Evolutionary conservation across 768 basidiomycete genomes (phyloP).

Genomic region (Tephrocybe sp.): DNA sequence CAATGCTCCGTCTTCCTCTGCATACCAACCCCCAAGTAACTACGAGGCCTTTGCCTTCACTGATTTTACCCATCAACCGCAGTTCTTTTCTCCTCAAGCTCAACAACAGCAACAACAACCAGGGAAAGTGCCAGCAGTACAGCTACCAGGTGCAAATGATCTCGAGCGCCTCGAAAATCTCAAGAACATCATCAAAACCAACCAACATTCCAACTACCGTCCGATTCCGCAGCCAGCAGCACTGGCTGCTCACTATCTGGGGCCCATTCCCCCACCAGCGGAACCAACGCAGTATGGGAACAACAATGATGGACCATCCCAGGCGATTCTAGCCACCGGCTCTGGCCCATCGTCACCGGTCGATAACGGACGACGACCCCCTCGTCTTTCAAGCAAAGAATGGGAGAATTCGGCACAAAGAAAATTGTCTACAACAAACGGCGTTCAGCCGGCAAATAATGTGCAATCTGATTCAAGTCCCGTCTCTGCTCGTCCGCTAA

Average conservation of each 20-base stretch:
- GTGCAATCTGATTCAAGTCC: constrained; percentile 26
- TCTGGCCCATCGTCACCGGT: constrained; percentile 21
- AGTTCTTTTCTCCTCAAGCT: background rate
- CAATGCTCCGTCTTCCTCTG: constrained; percentile 24
- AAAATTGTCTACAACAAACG: constrained; percentile 20
- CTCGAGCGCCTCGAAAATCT: constrained; percentile 75
- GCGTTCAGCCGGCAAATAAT: constrained; percentile 29
- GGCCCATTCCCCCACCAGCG: constrained; percentile 35
- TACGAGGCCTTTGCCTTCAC: constrained; percentile 37
- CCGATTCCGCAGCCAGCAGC: constrained; percentile 64
- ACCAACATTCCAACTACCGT: constrained; percentile 72
- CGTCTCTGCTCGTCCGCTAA: constrained; percentile 14
- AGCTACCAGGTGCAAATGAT: constrained; percentile 55
- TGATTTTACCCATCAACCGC: constrained; percentile 1
- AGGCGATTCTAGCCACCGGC: constrained; percentile 29
- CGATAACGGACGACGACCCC: constrained; percentile 23
- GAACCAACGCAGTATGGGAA: constrained; percentile 21
- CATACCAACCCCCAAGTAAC: constrained; percentile 34
- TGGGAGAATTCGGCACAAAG: constrained; percentile 21
- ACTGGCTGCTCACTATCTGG: constrained; percentile 65
- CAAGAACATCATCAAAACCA: constrained; percentile 68
- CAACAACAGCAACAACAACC: constrained; percentile 21
- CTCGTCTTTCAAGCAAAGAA: constrained; percentile 29
- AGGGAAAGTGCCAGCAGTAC: constrained; percentile 13
- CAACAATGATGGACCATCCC: constrained; percentile 26